phyloP scores from a whole-genome alignment of 2,329 filamentous ascomycete genomes.

The Chrysoporthe puriensis region DNA sequence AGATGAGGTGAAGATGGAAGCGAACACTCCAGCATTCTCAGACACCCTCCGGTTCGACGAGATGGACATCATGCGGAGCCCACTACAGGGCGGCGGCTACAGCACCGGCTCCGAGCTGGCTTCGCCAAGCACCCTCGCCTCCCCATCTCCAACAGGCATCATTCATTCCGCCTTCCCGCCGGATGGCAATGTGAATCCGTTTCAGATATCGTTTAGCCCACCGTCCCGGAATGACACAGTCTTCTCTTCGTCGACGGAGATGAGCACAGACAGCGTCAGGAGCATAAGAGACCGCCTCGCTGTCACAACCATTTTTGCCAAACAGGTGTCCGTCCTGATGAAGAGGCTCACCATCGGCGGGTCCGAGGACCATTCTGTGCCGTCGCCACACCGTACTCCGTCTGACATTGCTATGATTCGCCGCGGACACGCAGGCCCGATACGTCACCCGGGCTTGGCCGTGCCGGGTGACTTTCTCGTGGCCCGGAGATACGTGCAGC shows the following conservation, averaged over 20 bases:
- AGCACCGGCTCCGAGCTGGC: constrained; percentile 17
- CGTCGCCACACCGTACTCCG: constrained; percentile 18
- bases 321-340: constrained; percentile 42
- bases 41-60: constrained; percentile 20
- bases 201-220: constrained; percentile 33
- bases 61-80: constrained; percentile 15
- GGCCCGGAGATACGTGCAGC: constrained; percentile 31
- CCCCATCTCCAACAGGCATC: constrained; percentile 17
- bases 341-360: constrained; percentile 35
- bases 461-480: constrained; percentile 56
- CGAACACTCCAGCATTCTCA: constrained; percentile 22
- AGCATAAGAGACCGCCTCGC: constrained; percentile 37
- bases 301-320: constrained; percentile 27
- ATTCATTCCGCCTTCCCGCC: constrained; percentile 15
- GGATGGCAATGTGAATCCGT: constrained; percentile 14
- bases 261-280: constrained; percentile 42
- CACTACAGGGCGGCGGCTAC: constrained; percentile 15
- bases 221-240: constrained; percentile 37
- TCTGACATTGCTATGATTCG: constrained; percentile 31
- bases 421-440: constrained; percentile 13
- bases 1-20: constrained; percentile 18
- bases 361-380: constrained; percentile 17
- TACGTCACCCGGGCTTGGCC: constrained; percentile 36
- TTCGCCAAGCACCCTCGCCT: constrained; percentile 21
- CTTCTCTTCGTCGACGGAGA: constrained; percentile 44